Base-by-base conservation (phyloP, 805 yeast genomes). In the Komagataella kurtzmanii region DNA sequence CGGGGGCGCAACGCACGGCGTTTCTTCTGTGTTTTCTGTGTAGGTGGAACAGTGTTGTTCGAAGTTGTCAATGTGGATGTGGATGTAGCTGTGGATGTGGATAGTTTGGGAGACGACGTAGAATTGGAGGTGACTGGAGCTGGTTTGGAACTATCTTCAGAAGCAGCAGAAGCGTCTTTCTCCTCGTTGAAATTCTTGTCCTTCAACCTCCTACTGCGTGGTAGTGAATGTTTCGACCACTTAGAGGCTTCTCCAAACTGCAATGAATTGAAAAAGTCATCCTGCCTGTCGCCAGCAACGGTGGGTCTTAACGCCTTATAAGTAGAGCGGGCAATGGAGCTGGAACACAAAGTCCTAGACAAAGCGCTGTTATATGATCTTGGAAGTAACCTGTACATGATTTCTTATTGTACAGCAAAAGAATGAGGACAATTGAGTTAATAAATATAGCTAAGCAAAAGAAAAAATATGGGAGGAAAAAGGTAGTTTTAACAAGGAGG, bases 1-100 rank as follows among this genome's bases (percentile, higher is more conserved):
- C 95, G 76, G 4, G 98, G 97, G 61, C 81, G 80, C 53, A 93
- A 71, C 21, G 79, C 75, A 70, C 93, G 80, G 67, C 90, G 62
- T 56, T 61, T 66, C 51, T 65, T 61, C 51, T 51, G 55, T 52
- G 50, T 51, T 48, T 18, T 49, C 45, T 24, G 36, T 21, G 17
- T 46, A 7, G 52, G 48, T 21, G 24, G 12, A 8, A 10, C 46
- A 17, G 18, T n/a, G 46, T n/a, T 19, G 21, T 44, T 17, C n/a
- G 18, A 12, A 12, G 46, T 44, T 12, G 21, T 17, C 6, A 17
- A 19, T 12, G 21, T 44, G 46, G 10, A 30, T 10, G 40, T 21
- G 23, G 23, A 23, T 14, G 17, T 19, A 10, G 19, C 17, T 6
- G 12, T n/a, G 19, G 8, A 21, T 46, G 40, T 30, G 40, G 40